Conservation (phyloP, 2,329 filamentous ascomycete genomes). For the Chaetomiaceae sp. region DNA sequence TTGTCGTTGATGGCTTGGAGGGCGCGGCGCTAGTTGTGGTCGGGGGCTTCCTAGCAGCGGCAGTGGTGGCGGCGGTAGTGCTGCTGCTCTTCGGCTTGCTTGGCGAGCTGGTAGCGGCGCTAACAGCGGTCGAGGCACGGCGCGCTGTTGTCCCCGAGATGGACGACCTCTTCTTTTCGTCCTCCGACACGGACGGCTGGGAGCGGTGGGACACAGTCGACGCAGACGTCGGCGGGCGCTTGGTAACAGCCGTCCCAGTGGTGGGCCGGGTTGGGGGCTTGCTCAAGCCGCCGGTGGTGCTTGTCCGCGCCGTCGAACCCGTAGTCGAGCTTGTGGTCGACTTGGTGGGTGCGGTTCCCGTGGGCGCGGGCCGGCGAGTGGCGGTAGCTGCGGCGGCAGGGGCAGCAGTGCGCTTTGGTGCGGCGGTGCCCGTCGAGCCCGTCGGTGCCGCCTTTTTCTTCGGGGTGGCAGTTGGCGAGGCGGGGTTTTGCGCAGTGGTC, state of each 20-base stretch:
- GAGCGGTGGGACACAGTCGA: slow-evolving; percentile 29
- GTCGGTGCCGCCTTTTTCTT: slow-evolving; percentile 23
- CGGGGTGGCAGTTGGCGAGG: slow-evolving; percentile 14
- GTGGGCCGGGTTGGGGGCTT: slow-evolving; percentile 29
- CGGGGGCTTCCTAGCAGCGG: slow-evolving; percentile 32
- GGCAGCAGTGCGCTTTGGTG: slow-evolving; percentile 23
- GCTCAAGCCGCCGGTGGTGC: slow-evolving; percentile 24
- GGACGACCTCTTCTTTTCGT: slow-evolving; percentile 31
- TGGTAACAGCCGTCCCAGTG: slow-evolving; percentile 25
- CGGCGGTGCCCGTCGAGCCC: slow-evolving; percentile 13
- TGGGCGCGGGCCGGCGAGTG: slow-evolving; percentile 23
- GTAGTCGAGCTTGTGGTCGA: slow-evolving; percentile 25
- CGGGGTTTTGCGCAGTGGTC: slow-evolving; percentile 18
- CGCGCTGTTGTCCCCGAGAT: slow-evolving; percentile 23
- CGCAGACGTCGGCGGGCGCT: slow-evolving; percentile 29
- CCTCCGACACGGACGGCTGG: slow-evolving; percentile 32
- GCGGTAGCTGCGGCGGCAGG: slow-evolving; percentile 15
- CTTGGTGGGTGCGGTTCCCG: slow-evolving; percentile 27
- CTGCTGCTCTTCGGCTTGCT: slow-evolving; percentile 19
- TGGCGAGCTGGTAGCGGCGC: slow-evolving; percentile 22
- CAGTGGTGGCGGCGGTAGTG: slow-evolving; percentile 27
- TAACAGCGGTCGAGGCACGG: slow-evolving; percentile 29
- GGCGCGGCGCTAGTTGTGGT: slow-evolving; percentile 28
- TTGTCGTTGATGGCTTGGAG: slow-evolving; percentile 29
- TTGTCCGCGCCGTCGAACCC: slow-evolving; percentile 26